Base-by-base conservation (phyloP, 495 filamentous ascomycete species). In the Penicillium roqueforti region DNA sequence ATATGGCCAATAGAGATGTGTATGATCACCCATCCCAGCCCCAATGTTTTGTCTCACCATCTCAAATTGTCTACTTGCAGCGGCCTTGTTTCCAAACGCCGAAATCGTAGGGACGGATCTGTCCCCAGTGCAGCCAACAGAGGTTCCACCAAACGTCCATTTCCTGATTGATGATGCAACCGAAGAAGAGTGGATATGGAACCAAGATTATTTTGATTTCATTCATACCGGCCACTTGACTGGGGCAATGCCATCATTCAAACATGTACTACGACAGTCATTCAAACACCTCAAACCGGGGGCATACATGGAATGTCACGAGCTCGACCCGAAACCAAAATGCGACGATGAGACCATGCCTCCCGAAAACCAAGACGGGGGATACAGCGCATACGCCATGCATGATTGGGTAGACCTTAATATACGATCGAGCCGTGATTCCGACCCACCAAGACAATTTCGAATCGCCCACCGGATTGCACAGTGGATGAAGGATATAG, bases 1-100 rank as follows among this genome's bases (percentile, higher is more conserved):
- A 88, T 84, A 51, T 88, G 86, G 85, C 79, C 84, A 6, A 85
- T 88, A 38, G 84, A 85, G 59, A 74, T 84, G 76, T 72, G 65
- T 79, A 68, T 37, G 69, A 29, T 61, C 63, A 26, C 54, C 40
- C 36, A 1, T 47, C 6, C 34, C 49, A 8, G 25, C 29, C 6
- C 48, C 10, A 64, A 54, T n/a, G 57, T 55, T 37, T 60, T 26
- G 66, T 62, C n/a, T 66, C 55, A 37, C 6, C 41, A 48, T 38
- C 40, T 28, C 40, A 41, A 41, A 31, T 38, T 47, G 46, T 36
- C 36, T 18, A 32, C 40, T 18, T 51, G 29, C 50, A 78, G 75
- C 76, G 10, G 61, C 76, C 46, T 45, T 77, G 13, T 84, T 81
- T 48, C 85, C 85, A 44, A 61, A 72, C 8, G 66, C 80, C 20